These are phyloP conservation scores for Arabis hirsuta DNA, from an alignment of 345 rosid species.

Conservation along the genomic window DNA sequence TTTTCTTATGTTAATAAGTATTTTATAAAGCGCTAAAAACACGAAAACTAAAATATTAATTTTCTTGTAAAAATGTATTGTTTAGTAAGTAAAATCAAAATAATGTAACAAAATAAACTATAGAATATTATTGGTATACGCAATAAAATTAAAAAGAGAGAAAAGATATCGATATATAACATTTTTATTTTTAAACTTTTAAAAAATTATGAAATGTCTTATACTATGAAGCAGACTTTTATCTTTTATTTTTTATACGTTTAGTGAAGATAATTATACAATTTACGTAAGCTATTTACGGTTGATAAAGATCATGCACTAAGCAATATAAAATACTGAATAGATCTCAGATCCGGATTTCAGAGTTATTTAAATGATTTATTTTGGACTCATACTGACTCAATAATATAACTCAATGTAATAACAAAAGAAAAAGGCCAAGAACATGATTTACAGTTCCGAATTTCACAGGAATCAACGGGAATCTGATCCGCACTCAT, in stretches of 20 bases:
- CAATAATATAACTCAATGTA: background rate
- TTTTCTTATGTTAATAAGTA: conserved; percentile 9
- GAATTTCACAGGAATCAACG: background rate
- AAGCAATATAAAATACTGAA: background rate
- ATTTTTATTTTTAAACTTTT: too few relatives aligned
- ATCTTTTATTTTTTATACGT: too few relatives aligned
- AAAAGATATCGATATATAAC: too few relatives aligned
- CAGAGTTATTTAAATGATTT: background rate
- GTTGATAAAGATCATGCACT: background rate
- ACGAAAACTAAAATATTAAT: too few relatives aligned
- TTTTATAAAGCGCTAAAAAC: background rate
- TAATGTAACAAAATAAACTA: too few relatives aligned
- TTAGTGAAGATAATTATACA: background rate
- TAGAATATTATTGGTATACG: too few relatives aligned
- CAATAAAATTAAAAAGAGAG: too few relatives aligned
- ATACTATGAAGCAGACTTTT: too few relatives aligned
- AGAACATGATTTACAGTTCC: conserved; percentile 13
- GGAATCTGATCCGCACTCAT: too few relatives aligned
- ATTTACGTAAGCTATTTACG: background rate
- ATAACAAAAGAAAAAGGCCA: conserved; percentile 1
- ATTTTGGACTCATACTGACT: background rate
- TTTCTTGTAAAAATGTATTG: too few relatives aligned
- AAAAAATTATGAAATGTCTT: too few relatives aligned
- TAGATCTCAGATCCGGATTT: background rate
- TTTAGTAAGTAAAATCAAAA: too few relatives aligned